Evolutionary conservation across 2,329 filamentous ascomycete species (phyloP).

Genomic region (Geosmithia morbida): DNA sequence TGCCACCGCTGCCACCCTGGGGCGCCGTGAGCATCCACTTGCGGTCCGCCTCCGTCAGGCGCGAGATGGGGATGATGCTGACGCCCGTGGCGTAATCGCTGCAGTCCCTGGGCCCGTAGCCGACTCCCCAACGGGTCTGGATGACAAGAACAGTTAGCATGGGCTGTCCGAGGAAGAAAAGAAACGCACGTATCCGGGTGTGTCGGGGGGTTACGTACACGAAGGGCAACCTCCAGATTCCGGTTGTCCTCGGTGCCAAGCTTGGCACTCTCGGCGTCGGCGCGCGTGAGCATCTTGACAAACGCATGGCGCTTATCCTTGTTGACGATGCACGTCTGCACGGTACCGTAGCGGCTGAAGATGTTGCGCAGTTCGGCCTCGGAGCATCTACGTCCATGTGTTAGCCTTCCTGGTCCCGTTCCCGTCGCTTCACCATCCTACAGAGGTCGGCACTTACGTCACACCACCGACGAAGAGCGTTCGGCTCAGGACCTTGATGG

Average conservation of each 20-base stretch:
- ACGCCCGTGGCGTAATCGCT: constrained; percentile 88
- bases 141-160: constrained; percentile 6
- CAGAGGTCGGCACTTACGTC: constrained; percentile 42
- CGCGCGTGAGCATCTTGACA: constrained; percentile 91
- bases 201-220: constrained; percentile 33
- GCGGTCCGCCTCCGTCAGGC: constrained; percentile 87
- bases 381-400: constrained; percentile 37
- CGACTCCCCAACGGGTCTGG: constrained; percentile 91
- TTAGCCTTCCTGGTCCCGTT: neutral
- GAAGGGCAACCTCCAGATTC: constrained; percentile 56
- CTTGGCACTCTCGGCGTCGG: constrained; percentile 72
- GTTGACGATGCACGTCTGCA: constrained; percentile 97
- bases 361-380: constrained; percentile 71
- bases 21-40: constrained; percentile 96
- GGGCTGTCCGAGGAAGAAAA: neutral
- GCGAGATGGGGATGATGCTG: constrained; percentile 83
- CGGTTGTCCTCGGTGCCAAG: constrained; percentile 73
- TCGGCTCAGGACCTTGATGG: constrained; percentile 86
- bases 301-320: constrained; percentile 97
- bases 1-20: constrained; percentile 82
- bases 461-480: constrained; percentile 96
- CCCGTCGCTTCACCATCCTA: constrained; percentile 5
- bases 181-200: neutral
- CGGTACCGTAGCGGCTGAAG: constrained; percentile 69
- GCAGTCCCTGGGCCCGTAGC: constrained; percentile 92